These are phyloP conservation scores for Eucalyptus sp. DNA, from an alignment of 345 rosid genomes.

Conservation along the genomic window DNA sequence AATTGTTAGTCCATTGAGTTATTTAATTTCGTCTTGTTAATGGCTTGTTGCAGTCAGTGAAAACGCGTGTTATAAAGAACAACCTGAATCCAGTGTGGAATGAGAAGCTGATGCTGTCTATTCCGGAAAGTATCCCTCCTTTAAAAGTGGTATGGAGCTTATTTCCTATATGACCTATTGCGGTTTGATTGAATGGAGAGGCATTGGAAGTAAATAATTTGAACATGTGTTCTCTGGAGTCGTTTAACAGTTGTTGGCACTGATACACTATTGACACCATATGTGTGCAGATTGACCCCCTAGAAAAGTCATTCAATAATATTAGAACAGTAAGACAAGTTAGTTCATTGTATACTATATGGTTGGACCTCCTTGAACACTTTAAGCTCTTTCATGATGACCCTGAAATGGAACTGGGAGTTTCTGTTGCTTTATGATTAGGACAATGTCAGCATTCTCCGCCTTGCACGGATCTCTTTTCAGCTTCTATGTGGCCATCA, in stretches of 20 bases:
- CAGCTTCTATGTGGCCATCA: neutral
- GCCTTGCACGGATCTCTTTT: neutral
- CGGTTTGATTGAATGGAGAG: neutral
- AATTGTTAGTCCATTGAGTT: neutral
- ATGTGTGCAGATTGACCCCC: neutral
- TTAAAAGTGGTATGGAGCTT: conserved; percentile 63
- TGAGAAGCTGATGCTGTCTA: conserved; percentile 85
- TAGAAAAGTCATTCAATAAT: neutral
- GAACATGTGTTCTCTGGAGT: neutral
- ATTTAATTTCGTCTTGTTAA: neutral
- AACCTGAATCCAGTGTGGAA: conserved; percentile 98
- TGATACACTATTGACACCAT: neutral
- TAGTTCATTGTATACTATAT: neutral
- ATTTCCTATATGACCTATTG: neutral
- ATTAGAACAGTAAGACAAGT: neutral
- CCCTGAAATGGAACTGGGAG: neutral
- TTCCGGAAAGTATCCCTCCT: conserved; percentile 85
- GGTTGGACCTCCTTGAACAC: neutral
- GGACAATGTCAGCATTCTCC: neutral
- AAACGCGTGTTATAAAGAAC: conserved; percentile 88
- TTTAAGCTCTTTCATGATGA: neutral
- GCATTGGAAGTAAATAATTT: neutral
- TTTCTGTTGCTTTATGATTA: neutral
- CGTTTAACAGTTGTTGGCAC: neutral
- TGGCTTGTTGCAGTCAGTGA: conserved; percentile 53